These are phyloP conservation scores for Candida koratica DNA, from an alignment of 805 yeast species.

Conservation along the genomic window DNA sequence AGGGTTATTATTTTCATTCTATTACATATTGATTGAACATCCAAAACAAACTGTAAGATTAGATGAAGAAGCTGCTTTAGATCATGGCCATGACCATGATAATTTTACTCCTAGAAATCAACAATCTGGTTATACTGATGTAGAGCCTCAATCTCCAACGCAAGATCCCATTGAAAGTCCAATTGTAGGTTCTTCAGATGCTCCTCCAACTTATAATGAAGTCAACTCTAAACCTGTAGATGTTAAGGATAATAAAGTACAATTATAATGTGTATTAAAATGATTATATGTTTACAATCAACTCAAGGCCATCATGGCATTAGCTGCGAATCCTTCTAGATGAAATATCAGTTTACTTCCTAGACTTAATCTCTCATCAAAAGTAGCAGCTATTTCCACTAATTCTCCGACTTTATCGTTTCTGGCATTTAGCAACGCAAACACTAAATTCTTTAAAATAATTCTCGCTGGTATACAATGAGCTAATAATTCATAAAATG, in stretches of 20 bases:
- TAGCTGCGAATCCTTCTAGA: conserved; percentile 90
- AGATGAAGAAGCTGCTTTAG: conserved; percentile 18
- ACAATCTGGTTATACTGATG: conserved; percentile 9
- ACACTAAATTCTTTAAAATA: conserved; percentile 59
- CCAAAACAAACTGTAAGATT: conserved; percentile 12
- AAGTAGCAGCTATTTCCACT: conserved; percentile 57
- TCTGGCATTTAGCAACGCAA: conserved; percentile 37
- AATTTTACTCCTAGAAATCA: conserved; percentile 3
- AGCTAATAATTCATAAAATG: conserved; percentile 77
- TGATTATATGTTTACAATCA: not conserved
- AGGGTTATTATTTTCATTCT: conserved; percentile 31
- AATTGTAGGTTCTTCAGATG: conserved; percentile 5
- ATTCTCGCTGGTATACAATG: conserved; percentile 90
- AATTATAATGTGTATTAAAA: conserved; percentile 9
- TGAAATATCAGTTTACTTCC: conserved; percentile 92
- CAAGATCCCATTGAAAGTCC: not conserved
- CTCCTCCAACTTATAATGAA: conserved; percentile 14
- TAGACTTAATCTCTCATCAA: conserved; percentile 80
- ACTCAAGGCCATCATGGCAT: conserved; percentile 61
- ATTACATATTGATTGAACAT: conserved; percentile 22
- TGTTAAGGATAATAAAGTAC: conserved; percentile 30
- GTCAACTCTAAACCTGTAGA: conserved; percentile 4
- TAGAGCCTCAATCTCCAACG: not conserved
- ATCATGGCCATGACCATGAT: not conserved
- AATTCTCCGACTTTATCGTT: conserved; percentile 39